Conservation (phyloP, 1,284 basidiomycete genomes). For the Sanghuangporus baumii region DNA sequence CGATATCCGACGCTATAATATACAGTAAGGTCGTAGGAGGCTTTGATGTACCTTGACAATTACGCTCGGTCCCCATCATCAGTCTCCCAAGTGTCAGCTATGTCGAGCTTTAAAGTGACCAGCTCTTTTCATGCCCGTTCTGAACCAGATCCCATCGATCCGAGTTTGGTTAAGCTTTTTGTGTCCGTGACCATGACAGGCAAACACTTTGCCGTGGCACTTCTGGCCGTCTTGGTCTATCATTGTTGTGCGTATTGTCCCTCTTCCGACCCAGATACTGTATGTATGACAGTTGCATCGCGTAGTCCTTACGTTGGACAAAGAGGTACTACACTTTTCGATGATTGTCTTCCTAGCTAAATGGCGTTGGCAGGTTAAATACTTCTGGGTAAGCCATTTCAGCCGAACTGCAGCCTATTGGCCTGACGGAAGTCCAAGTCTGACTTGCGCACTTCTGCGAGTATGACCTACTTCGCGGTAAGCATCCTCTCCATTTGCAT, state of each 20-base stretch:
- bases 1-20: too few relatives aligned
- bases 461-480: background rate
- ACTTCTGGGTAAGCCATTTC: background rate
- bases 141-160: too few relatives aligned
- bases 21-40: too few relatives aligned
- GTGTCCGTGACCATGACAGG: background rate
- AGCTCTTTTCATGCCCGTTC: too few relatives aligned
- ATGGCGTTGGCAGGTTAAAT: background rate
- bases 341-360: background rate
- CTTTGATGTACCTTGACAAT: too few relatives aligned
- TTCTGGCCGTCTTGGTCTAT: background rate
- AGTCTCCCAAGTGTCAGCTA: too few relatives aligned
- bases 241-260: background rate
- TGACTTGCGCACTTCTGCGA: background rate
- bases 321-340: background rate
- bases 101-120: too few relatives aligned
- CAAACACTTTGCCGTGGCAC: background rate
- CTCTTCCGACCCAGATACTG: background rate
- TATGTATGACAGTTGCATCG: background rate
- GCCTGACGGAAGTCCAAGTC: background rate
- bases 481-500: too few relatives aligned
- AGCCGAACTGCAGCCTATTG: background rate
- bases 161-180: background rate
- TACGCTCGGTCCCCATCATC: too few relatives aligned
- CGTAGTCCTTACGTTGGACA: background rate